phyloP scores from a whole-genome alignment of 2,329 filamentous ascomycete species.

The Xylariaceae sp. region DNA sequence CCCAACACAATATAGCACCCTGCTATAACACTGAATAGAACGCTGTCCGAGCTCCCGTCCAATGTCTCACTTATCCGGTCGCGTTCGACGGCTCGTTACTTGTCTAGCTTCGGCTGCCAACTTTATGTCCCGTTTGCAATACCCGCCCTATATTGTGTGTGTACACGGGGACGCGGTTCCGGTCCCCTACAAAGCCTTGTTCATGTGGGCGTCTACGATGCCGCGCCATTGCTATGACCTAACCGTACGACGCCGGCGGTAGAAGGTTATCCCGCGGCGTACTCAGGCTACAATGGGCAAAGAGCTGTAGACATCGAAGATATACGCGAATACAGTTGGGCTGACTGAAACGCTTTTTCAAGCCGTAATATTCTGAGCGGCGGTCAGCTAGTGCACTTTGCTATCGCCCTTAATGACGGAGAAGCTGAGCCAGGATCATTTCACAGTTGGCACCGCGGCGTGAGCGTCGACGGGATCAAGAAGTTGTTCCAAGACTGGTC shows the following conservation, averaged over 20 bases:
- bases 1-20: no score
- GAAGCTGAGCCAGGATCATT: slow-evolving; percentile 4
- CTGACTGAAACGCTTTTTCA: slow-evolving; percentile 15
- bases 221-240: not conserved
- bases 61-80: not conserved
- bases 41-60: not conserved
- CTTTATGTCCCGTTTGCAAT: not conserved
- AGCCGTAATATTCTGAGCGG: slow-evolving; percentile 24
- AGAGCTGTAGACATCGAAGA: slow-evolving; percentile 19
- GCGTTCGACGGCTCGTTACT: not conserved
- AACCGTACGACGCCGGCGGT: not conserved
- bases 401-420: slow-evolving; percentile 18
- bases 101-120: not conserved
- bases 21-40: no score
- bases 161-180: not conserved
- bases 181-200: no score
- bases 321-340: slow-evolving; percentile 30
- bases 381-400: slow-evolving; percentile 27
- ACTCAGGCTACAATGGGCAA: slow-evolving; percentile 19
- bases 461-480: slow-evolving; percentile 25
- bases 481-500: slow-evolving; percentile 25
- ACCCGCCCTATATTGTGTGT: not conserved
- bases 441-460: slow-evolving; percentile 23
- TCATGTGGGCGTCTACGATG: no score
- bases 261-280: not conserved